Base-by-base conservation (phyloP, 768 basidiomycete genomes). In the Pleurotus eryngii region DNA sequence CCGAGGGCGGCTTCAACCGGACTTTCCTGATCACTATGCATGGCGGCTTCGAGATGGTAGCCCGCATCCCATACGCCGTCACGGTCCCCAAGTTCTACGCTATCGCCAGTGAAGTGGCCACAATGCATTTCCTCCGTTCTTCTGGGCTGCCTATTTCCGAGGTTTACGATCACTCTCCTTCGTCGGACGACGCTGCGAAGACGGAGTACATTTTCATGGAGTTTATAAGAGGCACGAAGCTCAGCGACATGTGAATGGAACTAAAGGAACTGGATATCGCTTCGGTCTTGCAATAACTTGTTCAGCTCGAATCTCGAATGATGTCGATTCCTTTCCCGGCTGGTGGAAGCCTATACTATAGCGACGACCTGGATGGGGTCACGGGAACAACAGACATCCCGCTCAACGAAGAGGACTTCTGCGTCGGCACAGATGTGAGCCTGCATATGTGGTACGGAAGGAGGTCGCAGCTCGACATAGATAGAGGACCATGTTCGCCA, bases 401-500 rank as follows among this genome's bases (percentile, higher is more conserved):
- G 50, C 68, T 75, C 40, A 58, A 74, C 50, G 72, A 74, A 68
- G 57, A 73, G 67, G 70, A 63, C 53, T 79, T 81, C 71, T 77
- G 74, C 59, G 61, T 80, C 55, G 77, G 78, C 65, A 76, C 74
- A 65, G 81, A 81, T 69, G 61, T 65, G 7, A 74, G 71, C 2
- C 46, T 76, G 59, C 63, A 26, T 63, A n/a, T 81, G 67, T 83
- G 80, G 80, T 78, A 68, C 63, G 78, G 81, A 1, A 75, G 76
- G 67, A 77, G 81, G 57, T 69, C 76, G 58, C 66, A 76, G 71
- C 79, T 81, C 58, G 73, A 79, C 58, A 69, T 81, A 50, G 62
- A 77, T 57, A 65, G 81, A 59, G 80, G 81, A 76, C 80, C 81
- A 55, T 81, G 81, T 81, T 76, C 9, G 76, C 62, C 65, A 18